Base-by-base conservation (phyloP, 164 flowering plant genomes). In the Litsea cubeba region DNA sequence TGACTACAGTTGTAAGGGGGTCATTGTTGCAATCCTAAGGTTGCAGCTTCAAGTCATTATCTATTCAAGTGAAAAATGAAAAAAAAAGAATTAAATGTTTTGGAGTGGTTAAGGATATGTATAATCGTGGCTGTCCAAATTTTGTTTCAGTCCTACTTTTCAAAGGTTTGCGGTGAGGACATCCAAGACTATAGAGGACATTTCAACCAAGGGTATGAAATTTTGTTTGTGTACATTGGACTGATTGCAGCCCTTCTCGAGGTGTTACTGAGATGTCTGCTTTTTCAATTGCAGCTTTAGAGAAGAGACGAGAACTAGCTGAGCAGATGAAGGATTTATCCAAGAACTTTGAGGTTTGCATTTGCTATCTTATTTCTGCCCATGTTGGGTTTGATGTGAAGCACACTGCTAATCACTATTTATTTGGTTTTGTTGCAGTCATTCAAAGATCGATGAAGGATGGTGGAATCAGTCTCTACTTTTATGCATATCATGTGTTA, bases 101-200 rank as follows among this genome's bases (percentile, higher is more conserved):
- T 40, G 8, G 7, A 1, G 0, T 40, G 10, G 10, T 40, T 40
- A 40, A 40, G 46, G 7, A 40, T 7, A 7, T 40, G 8, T 8
- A 40, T 40, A 8, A 40, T 40, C 46, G 2, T 40, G 46, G 46
- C 46, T 7, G 46, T 40, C 46, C 46, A 40, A 35, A 40, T 40
- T 40, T 46, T 54, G 73, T 73, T 60, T 11, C 87, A 94, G 97
- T 72, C 93, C 81, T 40, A 65, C 88, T 3, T 94, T 94, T 76
- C 98, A 92, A 79, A 88, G 97, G 72, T 94, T 94, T 88, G 98
- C 98, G 23, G 98, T 94, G 76, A 92, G 92, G 80, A 94, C 97
- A 67, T 87, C 94, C 30, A 87, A 75, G 83, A 85, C 67, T 75
- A 75, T 90, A 2, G 90, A 92, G 68, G 87, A 89, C 30, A 11